These are phyloP conservation scores for Thuja plicata DNA, from an alignment of 83 land plant species.

Conservation along the genomic window DNA sequence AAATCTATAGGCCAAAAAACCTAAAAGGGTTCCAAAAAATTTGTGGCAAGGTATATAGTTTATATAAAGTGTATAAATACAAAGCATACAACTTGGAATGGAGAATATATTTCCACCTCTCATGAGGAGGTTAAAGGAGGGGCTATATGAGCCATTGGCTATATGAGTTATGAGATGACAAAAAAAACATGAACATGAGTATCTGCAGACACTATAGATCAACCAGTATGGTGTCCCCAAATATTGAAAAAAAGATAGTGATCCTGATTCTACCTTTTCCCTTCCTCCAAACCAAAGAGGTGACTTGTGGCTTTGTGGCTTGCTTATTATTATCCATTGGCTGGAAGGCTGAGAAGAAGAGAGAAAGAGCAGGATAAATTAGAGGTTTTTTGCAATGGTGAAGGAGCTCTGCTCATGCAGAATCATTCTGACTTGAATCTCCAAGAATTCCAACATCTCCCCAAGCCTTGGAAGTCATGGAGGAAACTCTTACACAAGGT, in stretches of 20 bases:
- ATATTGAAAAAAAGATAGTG: no score
- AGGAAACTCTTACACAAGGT: conserved; percentile 51
- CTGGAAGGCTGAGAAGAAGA: conserved; percentile 50
- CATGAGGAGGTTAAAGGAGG: background rate
- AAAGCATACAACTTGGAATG: background rate
- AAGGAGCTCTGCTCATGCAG: conserved; percentile 58
- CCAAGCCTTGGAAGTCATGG: conserved; percentile 53
- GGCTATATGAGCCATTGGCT: background rate
- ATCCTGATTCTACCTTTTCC: no score
- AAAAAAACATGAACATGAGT: no score
- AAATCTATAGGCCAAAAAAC: no score
- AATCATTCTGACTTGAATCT: conserved; percentile 40
- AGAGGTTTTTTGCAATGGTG: conserved; percentile 60
- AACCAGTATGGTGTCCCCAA: no score
- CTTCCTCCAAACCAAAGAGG: no score
- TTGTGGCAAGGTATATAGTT: no score
- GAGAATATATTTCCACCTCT: background rate
- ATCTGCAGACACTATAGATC: no score
- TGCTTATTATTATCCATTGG: conserved; percentile 62
- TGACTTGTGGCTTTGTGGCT: no score
- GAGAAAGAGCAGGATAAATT: conserved; percentile 37
- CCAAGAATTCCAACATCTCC: conserved; percentile 34
- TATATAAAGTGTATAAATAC: no score
- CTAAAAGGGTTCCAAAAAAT: no score
- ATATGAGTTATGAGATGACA: no score